Evolutionary conservation across 2,329 filamentous ascomycete species (phyloP), one percentile per base, ranked within the genome.

Genomic region (Trichophyton schoenleinii): DNA sequence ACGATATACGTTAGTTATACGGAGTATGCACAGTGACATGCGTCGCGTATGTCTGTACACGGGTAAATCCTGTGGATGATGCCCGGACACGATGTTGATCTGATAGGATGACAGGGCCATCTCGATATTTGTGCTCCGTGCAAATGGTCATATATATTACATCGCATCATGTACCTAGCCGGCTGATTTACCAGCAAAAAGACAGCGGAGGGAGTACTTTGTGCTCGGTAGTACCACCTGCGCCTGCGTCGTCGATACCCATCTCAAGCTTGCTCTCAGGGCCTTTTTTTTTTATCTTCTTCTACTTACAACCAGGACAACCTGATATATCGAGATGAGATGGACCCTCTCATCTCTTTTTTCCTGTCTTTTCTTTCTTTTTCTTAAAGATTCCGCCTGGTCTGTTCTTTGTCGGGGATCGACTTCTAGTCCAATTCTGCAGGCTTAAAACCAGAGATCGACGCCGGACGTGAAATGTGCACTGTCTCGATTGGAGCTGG

Each of bases 351-450:
- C 20, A 9, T 25, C 22, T 31, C 28, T 31, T 18, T 18, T 53
- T 31, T 31, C 31, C 13, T 25, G 6, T n/a, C 28, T 53, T 25
- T 52, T 53, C 48, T n/a, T n/a, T n/a, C 5, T 28, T 53, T 25
- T 31, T 13, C n/a, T 13, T 25, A 18, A 18, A 18, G 18, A 18
- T 52, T 28, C 22, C 42, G 3, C 42, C 42, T 46, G 15, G 15
- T 46, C 42, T 20, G 44, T 48, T 48, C 49, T 53, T 53, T 31
- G 49, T 53, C 49, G 22, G 49, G 49, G 49, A 53, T 53, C 49
- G 46, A 22, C 46, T 52, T 22, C 8, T 52, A 53, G 49, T 25
- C 31, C 28, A 13, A 34, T 20, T 25, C 18, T 20, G 11, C 49
- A 53, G 28, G 49, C 49, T 53, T 38, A 38, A 38, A 38, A 9